Conservation (phyloP, 2,329 filamentous ascomycete genomes). For the Didymella sp. region DNA sequence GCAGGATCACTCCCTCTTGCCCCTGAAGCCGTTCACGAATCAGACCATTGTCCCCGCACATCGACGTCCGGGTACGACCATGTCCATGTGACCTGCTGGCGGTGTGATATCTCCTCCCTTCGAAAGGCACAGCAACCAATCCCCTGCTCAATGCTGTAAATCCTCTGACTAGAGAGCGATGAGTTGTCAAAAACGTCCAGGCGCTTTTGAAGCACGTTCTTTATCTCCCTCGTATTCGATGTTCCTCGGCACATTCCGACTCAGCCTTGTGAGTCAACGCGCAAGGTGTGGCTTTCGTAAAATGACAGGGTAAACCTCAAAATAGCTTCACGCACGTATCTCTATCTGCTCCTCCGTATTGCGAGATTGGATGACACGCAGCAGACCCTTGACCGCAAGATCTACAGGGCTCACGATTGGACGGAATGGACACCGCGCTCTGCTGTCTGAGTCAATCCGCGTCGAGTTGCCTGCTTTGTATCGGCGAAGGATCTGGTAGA, state of each 20-base stretch:
- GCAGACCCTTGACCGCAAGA: slow-evolving; percentile 17
- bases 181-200: slow-evolving; percentile 13
- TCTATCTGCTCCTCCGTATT: slow-evolving; percentile 16
- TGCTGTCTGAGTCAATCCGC: background rate
- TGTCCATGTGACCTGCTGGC: slow-evolving; percentile 44
- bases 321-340: slow-evolving; percentile 24
- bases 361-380: slow-evolving; percentile 41
- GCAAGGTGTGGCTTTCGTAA: slow-evolving; percentile 14
- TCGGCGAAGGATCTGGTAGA: background rate
- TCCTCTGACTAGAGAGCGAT: slow-evolving; percentile 5
- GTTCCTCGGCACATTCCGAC: slow-evolving; percentile 13
- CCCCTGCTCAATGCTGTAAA: slow-evolving; percentile 19
- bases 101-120: slow-evolving; percentile 40
- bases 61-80: slow-evolving; percentile 20
- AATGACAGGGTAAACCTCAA: slow-evolving; percentile 14
- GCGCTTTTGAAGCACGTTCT: slow-evolving; percentile 13
- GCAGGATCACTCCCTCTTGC: slow-evolving; percentile 26
- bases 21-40: slow-evolving; percentile 40
- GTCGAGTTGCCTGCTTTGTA: background rate
- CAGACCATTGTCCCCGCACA: slow-evolving; percentile 33
- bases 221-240: slow-evolving; percentile 5
- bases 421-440: slow-evolving; percentile 10
- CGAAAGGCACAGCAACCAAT: slow-evolving; percentile 25
- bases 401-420: slow-evolving; percentile 12
- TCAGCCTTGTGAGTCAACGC: slow-evolving; percentile 6